Conservation (phyloP, 2,329 filamentous ascomycete genomes). For the Fusarium decemcellulare region DNA sequence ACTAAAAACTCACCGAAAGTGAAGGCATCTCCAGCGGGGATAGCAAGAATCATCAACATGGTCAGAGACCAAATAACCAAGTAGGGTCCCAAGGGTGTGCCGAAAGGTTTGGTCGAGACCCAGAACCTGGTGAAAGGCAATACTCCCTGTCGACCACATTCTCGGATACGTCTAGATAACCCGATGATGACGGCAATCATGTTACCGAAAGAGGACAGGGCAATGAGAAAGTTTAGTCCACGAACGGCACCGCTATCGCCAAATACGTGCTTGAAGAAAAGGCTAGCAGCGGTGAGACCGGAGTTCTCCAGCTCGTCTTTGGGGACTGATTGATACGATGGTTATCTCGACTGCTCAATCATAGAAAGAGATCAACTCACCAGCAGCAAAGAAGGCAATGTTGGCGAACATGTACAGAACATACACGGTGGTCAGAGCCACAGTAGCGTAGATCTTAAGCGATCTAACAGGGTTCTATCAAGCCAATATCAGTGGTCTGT, state of each 20-base stretch:
- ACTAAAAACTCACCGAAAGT: slow-evolving; percentile 63
- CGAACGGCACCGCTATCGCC: slow-evolving; percentile 57
- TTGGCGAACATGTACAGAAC: slow-evolving; percentile 71
- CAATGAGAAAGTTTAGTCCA: slow-evolving; percentile 70
- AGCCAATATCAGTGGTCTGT: background rate
- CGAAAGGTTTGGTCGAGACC: slow-evolving; percentile 74
- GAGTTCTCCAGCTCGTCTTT: slow-evolving; percentile 66
- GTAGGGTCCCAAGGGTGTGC: slow-evolving; percentile 73
- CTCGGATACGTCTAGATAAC: slow-evolving; percentile 68
- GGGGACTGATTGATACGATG: slow-evolving; percentile 43
- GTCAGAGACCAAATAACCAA: slow-evolving; percentile 70
- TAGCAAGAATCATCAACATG: slow-evolving; percentile 70
- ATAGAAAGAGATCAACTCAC: background rate
- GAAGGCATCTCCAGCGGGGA: slow-evolving; percentile 75
- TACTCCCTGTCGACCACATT: slow-evolving; percentile 73
- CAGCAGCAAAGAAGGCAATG: slow-evolving; percentile 71
- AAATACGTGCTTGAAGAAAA: slow-evolving; percentile 73
- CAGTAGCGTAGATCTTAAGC: slow-evolving; percentile 63
- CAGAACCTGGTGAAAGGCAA: slow-evolving; percentile 71
- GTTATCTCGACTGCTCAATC: background rate
- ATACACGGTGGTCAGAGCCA: slow-evolving; percentile 65
- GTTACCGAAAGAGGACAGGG: slow-evolving; percentile 71
- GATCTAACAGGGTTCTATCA: slow-evolving; percentile 69
- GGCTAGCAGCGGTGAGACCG: slow-evolving; percentile 66
- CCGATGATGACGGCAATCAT: slow-evolving; percentile 69